Conservation (phyloP, 495 filamentous ascomycete genomes). For the Margaritispora aquatica region DNA sequence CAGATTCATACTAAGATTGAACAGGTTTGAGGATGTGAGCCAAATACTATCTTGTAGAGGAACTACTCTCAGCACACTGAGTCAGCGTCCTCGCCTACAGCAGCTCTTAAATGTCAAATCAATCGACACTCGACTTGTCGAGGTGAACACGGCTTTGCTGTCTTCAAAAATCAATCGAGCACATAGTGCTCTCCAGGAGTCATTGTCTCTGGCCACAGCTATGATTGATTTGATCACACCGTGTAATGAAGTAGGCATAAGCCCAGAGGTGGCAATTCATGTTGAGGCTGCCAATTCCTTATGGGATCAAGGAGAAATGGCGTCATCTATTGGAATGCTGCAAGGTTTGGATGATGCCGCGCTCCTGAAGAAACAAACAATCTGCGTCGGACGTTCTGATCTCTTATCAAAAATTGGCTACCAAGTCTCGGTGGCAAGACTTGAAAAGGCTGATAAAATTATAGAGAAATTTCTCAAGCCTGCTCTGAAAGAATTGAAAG, state of each 20-base stretch:
- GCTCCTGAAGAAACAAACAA: slow-evolving; percentile 62
- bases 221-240: slow-evolving; percentile 65
- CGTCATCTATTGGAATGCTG: slow-evolving; percentile 85
- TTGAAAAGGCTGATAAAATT: slow-evolving; percentile 88
- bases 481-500: slow-evolving; percentile 73
- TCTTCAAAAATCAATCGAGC: slow-evolving; percentile 68
- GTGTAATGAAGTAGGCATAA: slow-evolving; percentile 61
- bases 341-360: slow-evolving; percentile 58
- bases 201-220: slow-evolving; percentile 73
- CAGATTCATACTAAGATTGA: slow-evolving; percentile 17
- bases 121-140: slow-evolving; percentile 59
- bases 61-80: slow-evolving; percentile 74
- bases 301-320: slow-evolving; percentile 91
- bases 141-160: slow-evolving; percentile 65
- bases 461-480: slow-evolving; percentile 75
- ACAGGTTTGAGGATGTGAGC: slow-evolving; percentile 73
- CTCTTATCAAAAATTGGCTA: slow-evolving; percentile 82
- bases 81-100: slow-evolving; percentile 57
- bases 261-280: slow-evolving; percentile 64
- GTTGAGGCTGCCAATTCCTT: slow-evolving; percentile 82
- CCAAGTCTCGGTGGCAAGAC: slow-evolving; percentile 83
- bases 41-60: slow-evolving; percentile 77
- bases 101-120: slow-evolving; percentile 46
- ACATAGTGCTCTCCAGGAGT: slow-evolving; percentile 79
- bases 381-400: slow-evolving; percentile 69